phyloP scores from a whole-genome alignment of 345 rosid genomes.

The Diplotaxis tenuifolia region DNA sequence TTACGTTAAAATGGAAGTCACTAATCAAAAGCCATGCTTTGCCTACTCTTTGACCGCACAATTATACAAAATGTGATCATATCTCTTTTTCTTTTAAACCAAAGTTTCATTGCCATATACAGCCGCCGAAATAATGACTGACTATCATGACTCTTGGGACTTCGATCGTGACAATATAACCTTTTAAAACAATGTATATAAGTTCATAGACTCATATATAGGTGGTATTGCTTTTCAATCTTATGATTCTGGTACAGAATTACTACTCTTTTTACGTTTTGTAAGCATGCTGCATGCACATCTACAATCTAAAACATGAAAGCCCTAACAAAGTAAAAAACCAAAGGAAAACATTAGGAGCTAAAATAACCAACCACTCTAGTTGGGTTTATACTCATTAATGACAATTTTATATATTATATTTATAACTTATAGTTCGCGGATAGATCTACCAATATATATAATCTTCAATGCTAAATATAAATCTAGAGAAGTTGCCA shows the following conservation, averaged over 20 bases:
- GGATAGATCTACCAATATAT: conserved; percentile 36
- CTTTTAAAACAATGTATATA: not conserved
- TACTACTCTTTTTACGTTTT: not conserved
- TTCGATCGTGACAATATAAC: conserved; percentile 7
- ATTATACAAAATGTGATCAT: conserved; percentile 27
- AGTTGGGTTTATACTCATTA: conserved; percentile 7
- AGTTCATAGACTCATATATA: not conserved
- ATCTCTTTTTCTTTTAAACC: conserved; percentile 23
- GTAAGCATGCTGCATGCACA: conserved; percentile 1
- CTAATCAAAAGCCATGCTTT: conserved; percentile 33
- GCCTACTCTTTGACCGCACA: conserved; percentile 36
- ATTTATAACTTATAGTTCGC: conserved; percentile 31
- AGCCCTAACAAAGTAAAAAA: not conserved
- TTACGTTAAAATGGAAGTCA: conserved; percentile 30
- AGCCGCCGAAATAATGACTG: conserved; percentile 29
- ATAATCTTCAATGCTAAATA: conserved; percentile 28
- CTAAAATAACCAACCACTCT: conserved; percentile 25
- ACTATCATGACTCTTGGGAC: conserved; percentile 13
- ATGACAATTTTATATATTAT: not conserved
- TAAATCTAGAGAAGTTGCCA: conserved; percentile 25
- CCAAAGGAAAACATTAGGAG: not conserved
- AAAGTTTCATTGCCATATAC: conserved; percentile 16
- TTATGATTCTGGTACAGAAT: not conserved
- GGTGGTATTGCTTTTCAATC: not conserved
- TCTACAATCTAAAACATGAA: not conserved